Base-by-base conservation (phyloP, 345 rosid genomes). In the Populus davidiana region DNA sequence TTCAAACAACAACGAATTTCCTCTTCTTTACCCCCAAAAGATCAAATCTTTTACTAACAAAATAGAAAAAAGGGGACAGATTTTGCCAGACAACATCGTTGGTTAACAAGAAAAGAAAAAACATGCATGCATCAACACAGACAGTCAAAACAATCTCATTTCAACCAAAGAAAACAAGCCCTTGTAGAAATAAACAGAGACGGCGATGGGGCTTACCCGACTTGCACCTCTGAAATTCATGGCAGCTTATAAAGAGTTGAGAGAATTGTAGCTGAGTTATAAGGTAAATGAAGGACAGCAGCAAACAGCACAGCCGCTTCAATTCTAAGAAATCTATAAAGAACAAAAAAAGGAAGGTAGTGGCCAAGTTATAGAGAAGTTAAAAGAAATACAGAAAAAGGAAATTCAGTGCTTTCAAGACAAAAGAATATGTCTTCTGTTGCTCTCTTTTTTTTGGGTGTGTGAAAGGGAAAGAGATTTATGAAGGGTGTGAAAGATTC, bases 201-300 rank as follows among this genome's bases (percentile, higher is more conserved):
- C 5, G 70, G 52, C 38, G 21, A 56, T 84, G 8, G 56, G 8
- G 56, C 56, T 17, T 50, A 88, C 92, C 86, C 89, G 85, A 80
- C 84, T 61, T 5, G 89, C 66, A 71, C 90, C 87, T 86, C 93
- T 79, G 84, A 88, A 89, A 74, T 88, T 79, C 93, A 90, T 89
- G 81, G 83, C 59, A 68, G 75, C 44, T 4, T 49, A 63, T 31
- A 16, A 72, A 38, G 62, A 6, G 2, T 8, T 31, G 20, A 17
- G 21, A 50, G 56, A 50, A 50, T 50, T 50, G 29, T 27, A 18
- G 33, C 4, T 3, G 7, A 11, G 27, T 17, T 2, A 31, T 8
- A 50, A 71, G 27, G 68, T 18, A 36, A 38, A 17, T 1, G 5
- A 12, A 64, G 7, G 5, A 23, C 1, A n/a, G 23, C 39, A 73